Conservation (phyloP, 495 filamentous ascomycete genomes). For the Annulohypoxylon maeteangense region DNA sequence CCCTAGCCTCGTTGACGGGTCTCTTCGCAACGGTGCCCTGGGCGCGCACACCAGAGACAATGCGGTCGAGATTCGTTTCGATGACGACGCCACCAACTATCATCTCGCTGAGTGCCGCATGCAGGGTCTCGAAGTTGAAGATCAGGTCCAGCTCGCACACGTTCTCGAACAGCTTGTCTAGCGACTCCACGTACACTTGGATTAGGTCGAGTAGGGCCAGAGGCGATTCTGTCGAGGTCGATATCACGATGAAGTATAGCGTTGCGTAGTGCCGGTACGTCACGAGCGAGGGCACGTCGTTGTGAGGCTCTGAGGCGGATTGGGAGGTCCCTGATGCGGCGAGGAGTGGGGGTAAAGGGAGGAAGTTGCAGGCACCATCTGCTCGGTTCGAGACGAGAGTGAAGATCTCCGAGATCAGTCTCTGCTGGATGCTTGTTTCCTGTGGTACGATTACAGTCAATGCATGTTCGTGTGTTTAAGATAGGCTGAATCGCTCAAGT, state of each 20-base stretch:
- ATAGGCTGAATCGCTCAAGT: background rate
- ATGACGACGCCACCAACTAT: slow-evolving; percentile 95
- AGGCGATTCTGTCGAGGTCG: slow-evolving; percentile 95
- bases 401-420: slow-evolving; percentile 96
- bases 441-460: slow-evolving; percentile 49
- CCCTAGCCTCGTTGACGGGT: slow-evolving; percentile 64
- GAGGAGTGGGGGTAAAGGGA: slow-evolving; percentile 70
- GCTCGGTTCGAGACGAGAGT: slow-evolving; percentile 92
- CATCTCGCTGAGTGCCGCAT: slow-evolving; percentile 92
- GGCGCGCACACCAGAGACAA: slow-evolving; percentile 83
- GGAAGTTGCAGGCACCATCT: slow-evolving; percentile 92
- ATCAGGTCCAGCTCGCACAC: slow-evolving; percentile 98
- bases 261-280: slow-evolving; percentile 99
- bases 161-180: slow-evolving; percentile 96
- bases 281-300: slow-evolving; percentile 91
- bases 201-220: slow-evolving; percentile 95
- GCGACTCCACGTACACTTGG: slow-evolving; percentile 95
- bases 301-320: slow-evolving; percentile 73
- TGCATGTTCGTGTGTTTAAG: background rate
- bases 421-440: slow-evolving; percentile 95
- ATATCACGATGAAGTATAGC: slow-evolving; percentile 97
- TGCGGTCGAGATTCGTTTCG: slow-evolving; percentile 88
- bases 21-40: slow-evolving; percentile 83
- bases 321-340: slow-evolving; percentile 61
- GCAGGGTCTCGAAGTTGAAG: slow-evolving; percentile 98